Evolutionary conservation across 768 basidiomycete species (phyloP).

Genomic region (Mycena metata): DNA sequence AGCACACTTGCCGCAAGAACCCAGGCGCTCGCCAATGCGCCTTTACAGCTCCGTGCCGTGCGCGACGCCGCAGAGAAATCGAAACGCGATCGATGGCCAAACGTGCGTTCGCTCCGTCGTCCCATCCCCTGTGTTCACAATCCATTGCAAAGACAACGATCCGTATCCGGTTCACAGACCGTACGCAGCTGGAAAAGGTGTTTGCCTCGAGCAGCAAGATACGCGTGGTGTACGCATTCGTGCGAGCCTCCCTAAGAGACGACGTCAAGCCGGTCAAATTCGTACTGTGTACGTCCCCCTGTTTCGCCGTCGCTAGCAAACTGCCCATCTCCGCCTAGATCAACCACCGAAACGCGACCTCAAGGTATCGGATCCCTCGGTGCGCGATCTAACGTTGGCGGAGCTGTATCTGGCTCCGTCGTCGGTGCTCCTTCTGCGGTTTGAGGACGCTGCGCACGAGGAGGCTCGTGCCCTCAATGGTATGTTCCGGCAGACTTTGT

Average conservation of each 20-base stretch:
- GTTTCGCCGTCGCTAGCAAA: background rate
- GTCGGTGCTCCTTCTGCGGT: slow-evolving; percentile 81
- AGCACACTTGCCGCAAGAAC: slow-evolving; percentile 71
- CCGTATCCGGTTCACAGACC: slow-evolving; percentile 84
- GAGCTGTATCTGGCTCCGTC: slow-evolving; percentile 86
- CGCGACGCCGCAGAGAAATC: slow-evolving; percentile 73
- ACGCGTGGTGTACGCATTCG: slow-evolving; percentile 86
- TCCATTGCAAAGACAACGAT: slow-evolving; percentile 74
- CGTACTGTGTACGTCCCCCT: slow-evolving; percentile 75
- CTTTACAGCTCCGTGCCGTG: slow-evolving; percentile 73
- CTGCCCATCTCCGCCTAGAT: slow-evolving; percentile 58
- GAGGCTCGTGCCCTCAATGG: slow-evolving; percentile 65
- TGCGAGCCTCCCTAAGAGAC: slow-evolving; percentile 76
- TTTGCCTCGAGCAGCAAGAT: slow-evolving; percentile 88
- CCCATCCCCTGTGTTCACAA: background rate
- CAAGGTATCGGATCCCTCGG: slow-evolving; percentile 81
- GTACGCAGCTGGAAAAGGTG: slow-evolving; percentile 81
- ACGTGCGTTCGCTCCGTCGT: slow-evolving; percentile 56
- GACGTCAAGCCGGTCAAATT: slow-evolving; percentile 87
- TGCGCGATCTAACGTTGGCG: slow-evolving; percentile 75
- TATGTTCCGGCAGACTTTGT: slow-evolving; percentile 46
- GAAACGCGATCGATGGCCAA: slow-evolving; percentile 79
- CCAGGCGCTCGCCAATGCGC: slow-evolving; percentile 75
- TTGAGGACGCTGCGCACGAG: slow-evolving; percentile 68
- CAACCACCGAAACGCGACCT: slow-evolving; percentile 90